phyloP scores from a whole-genome alignment of 202 grass and related monocot species.

The Schoenoplectus triqueter region DNA sequence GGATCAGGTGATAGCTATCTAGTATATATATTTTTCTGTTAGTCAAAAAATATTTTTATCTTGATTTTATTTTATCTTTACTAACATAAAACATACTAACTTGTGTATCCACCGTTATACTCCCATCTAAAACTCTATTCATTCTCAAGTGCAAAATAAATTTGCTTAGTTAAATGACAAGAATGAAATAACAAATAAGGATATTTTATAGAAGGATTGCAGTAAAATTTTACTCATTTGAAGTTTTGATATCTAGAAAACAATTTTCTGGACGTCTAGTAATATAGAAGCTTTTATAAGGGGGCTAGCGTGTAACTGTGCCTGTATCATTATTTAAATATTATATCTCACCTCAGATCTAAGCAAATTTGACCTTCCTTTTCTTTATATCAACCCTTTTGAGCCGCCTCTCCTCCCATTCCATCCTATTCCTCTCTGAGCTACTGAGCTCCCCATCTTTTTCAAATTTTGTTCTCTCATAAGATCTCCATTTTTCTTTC shows the following conservation, averaged over 20 bases:
- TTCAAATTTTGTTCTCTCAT: neutral
- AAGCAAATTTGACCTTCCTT: neutral
- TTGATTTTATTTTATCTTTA: no score
- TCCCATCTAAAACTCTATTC: no score
- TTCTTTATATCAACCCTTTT: neutral
- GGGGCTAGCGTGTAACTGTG: neutral
- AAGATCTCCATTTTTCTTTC: neutral
- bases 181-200: neutral
- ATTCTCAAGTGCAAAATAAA: neutral
- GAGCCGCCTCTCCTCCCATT: conserved; percentile 33
- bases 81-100: no score
- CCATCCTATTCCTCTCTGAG: neutral
- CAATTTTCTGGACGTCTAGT: neutral
- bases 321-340: conserved; percentile 20
- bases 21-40: no score
- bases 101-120: no score
- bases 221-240: neutral
- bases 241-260: neutral
- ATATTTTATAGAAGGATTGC: neutral
- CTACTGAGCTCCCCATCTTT: neutral
- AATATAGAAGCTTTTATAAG: conserved; percentile 1
- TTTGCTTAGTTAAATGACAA: neutral
- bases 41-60: no score
- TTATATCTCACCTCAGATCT: neutral
- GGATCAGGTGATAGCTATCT: no score